A percentile compares a stretch with the other conserved stretches of the same genome.
These are phyloP conservation scores for Ascochyta viciae-villosae DNA, from an alignment of 2,329 filamentous ascomycete species.

Conservation along the genomic window DNA sequence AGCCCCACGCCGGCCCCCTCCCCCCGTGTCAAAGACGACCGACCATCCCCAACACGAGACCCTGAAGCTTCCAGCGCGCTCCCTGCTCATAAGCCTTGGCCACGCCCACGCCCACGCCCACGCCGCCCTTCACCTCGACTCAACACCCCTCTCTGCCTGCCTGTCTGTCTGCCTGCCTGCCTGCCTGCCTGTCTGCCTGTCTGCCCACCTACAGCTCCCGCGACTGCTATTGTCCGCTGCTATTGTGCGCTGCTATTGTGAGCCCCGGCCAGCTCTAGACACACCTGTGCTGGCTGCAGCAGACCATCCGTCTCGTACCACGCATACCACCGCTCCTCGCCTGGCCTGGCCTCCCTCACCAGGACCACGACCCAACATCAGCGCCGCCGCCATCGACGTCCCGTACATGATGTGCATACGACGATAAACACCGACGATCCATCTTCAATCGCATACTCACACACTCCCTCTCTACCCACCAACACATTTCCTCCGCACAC, in stretches of 20 bases:
- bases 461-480: background rate
- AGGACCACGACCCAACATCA: background rate
- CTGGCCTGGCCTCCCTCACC: background rate
- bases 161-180: background rate
- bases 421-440: slow-evolving; percentile 8
- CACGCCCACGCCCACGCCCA: background rate
- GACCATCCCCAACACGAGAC: slow-evolving; percentile 1
- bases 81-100: background rate
- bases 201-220: background rate
- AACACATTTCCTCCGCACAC: background rate
- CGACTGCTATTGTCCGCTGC: background rate
- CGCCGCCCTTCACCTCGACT: slow-evolving; percentile 3
- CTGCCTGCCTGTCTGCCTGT: background rate
- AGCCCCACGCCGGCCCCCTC: slow-evolving; percentile 5
- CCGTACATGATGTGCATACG: slow-evolving; percentile 26
- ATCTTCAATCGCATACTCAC: background rate
- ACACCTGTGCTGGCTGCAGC: background rate
- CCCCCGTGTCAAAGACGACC: slow-evolving; percentile 12
- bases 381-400: slow-evolving; percentile 2
- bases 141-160: background rate
- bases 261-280: background rate
- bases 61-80: background rate
- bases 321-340: slow-evolving; percentile 9
- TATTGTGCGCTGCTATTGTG: background rate
- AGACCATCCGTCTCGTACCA: slow-evolving; percentile 15